These are phyloP conservation scores for Tolypocladium guangdongense DNA, from an alignment of 2,329 filamentous ascomycete species.

Conservation along the genomic window DNA sequence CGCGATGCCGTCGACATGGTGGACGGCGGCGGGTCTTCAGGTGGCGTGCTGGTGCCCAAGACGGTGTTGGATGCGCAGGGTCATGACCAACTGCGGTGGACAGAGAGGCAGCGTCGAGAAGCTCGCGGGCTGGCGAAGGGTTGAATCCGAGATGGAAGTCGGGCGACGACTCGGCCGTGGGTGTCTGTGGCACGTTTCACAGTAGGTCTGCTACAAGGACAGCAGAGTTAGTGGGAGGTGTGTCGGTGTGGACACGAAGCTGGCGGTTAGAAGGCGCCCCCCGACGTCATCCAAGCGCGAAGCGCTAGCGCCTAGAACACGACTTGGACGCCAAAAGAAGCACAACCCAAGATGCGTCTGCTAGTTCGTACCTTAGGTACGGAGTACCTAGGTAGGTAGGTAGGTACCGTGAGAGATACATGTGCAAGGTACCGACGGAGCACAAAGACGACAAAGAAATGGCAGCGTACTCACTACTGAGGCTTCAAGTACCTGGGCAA, in stretches of 20 bases:
- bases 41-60: slow-evolving; percentile 19
- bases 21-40: slow-evolving; percentile 9
- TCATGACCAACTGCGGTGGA: slow-evolving; percentile 14
- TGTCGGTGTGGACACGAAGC: neutral
- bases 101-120: neutral
- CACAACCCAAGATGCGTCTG: neutral
- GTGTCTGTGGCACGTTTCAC: neutral
- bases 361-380: neutral
- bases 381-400: neutral
- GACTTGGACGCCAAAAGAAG: neutral
- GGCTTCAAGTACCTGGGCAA: neutral
- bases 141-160: neutral
- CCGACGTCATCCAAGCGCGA: neutral
- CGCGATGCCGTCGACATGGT: slow-evolving; percentile 42
- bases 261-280: neutral
- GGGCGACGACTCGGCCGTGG: neutral
- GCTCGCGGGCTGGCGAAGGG: neutral
- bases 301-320: neutral
- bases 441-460: neutral
- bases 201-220: neutral
- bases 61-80: slow-evolving; percentile 13
- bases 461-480: neutral
- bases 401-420: too few relatives aligned
- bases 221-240: neutral
- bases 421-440: too few relatives aligned